Percentiles rank a stretch among this genome's conserved stretches.
These are phyloP conservation scores for Firmiana major DNA, from an alignment of 345 rosid genomes.

Conservation along the genomic window DNA sequence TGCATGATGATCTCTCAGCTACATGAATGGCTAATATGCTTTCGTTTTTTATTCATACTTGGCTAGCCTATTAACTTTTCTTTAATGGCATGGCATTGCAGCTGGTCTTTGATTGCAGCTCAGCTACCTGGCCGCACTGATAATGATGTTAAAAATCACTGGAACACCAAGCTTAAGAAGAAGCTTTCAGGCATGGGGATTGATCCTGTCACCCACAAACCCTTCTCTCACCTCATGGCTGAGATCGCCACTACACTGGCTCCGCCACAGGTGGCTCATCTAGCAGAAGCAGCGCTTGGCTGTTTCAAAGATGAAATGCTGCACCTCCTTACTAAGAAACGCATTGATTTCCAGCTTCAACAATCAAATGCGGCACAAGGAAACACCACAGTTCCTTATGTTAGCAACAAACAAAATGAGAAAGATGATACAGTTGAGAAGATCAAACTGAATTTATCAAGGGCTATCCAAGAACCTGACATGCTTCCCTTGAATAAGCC, in stretches of 20 bases:
- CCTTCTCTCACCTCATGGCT: conserved; percentile 97
- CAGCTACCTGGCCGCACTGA: conserved; percentile 89
- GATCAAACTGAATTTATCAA: conserved; percentile 58
- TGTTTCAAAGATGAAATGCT: conserved; percentile 98
- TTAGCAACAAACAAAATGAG: conserved; percentile 36
- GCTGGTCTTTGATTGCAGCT: conserved; percentile 94
- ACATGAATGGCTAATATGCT: not conserved
- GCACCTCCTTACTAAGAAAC: conserved; percentile 90
- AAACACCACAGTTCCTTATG: conserved; percentile 33
- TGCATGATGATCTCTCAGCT: not conserved
- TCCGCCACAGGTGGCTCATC: conserved; percentile 89
- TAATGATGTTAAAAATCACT: conserved; percentile 86
- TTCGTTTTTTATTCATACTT: too few species aligned
- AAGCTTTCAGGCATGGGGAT: conserved; percentile 94
- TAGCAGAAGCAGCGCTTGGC: conserved; percentile 95
- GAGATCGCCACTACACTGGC: conserved; percentile 91
- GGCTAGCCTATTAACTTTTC: not conserved
- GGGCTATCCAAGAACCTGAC: conserved; percentile 58
- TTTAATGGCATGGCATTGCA: conserved; percentile 22
- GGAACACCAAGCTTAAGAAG: conserved; percentile 96
- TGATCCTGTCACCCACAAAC: conserved; percentile 94
- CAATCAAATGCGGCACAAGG: conserved; percentile 32
- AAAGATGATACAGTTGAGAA: conserved; percentile 51
- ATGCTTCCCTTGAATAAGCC: conserved; percentile 36
- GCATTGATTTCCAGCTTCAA: conserved; percentile 71